Evolutionary conservation across 2,329 filamentous ascomycete genomes (phyloP).

Genomic region (Xylariaceae sp.): DNA sequence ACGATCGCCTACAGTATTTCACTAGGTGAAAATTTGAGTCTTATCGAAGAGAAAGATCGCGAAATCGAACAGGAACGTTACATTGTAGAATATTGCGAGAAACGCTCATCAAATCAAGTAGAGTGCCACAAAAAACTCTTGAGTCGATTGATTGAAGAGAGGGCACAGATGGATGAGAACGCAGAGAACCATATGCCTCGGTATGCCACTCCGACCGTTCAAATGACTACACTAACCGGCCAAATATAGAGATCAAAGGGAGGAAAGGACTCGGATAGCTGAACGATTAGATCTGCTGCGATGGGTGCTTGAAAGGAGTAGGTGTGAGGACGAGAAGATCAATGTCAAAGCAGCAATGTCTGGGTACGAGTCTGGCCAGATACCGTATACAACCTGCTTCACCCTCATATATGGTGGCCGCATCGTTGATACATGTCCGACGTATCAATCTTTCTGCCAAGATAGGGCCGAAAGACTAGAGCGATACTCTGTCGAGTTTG

Average conservation of each 20-base stretch:
- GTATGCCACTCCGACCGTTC: slow-evolving; percentile 19
- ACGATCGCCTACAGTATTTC: slow-evolving; percentile 34
- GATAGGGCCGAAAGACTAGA: slow-evolving; percentile 40
- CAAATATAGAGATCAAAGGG: slow-evolving; percentile 25
- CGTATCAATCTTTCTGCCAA: slow-evolving; percentile 37
- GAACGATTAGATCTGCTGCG: slow-evolving; percentile 34
- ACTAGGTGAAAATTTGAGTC: slow-evolving; percentile 36
- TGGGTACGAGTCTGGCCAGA: slow-evolving; percentile 40
- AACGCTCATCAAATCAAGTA: slow-evolving; percentile 24
- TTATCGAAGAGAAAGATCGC: slow-evolving; percentile 36
- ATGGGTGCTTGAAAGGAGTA: slow-evolving; percentile 30
- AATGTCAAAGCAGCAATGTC: slow-evolving; percentile 43
- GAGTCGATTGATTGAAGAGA: slow-evolving; percentile 24
- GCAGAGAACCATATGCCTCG: slow-evolving; percentile 33
- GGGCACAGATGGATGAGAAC: slow-evolving; percentile 29
- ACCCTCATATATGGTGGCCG: slow-evolving; percentile 43
- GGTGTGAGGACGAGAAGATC: slow-evolving; percentile 35
- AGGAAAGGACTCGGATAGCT: slow-evolving; percentile 29
- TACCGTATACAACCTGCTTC: slow-evolving; percentile 38
- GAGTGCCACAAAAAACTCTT: slow-evolving; percentile 24
- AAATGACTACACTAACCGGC: slow-evolving; percentile 5
- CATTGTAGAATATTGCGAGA: slow-evolving; percentile 28
- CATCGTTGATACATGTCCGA: slow-evolving; percentile 40
- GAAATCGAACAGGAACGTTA: slow-evolving; percentile 37
- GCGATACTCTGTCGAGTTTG: slow-evolving; percentile 35